Evolutionary conservation across 2,329 filamentous ascomycete species (phyloP), one percentile per base, ranked within the genome.

Genomic region (Curvularia sp.): DNA sequence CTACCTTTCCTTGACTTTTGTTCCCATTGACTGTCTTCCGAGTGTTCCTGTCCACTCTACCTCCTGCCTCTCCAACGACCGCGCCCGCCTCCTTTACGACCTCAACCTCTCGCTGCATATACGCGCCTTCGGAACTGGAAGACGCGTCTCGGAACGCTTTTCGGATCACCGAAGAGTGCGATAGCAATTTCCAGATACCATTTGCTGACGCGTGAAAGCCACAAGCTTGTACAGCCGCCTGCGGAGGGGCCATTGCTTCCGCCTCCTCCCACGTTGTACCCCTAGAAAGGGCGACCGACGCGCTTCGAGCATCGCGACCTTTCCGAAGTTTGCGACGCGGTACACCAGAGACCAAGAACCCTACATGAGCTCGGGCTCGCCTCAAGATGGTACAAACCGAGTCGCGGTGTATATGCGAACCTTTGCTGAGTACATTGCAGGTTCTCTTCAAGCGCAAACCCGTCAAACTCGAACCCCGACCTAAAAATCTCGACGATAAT

Each of bases 381-480:
- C 48, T 36, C 71, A 73, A 69, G 27, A 78, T 78, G 76, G 76
- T 77, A 70, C 21, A 45, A 39, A 46, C 58, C 59, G 67, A 59
- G 59, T 66, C 58, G 55, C 42, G 2, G 21, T 19, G 21, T 48
- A n/a, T 38, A 21, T 4, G 15, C 15, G 23, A 53, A 15, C 8
- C 8, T 30, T 21, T 10, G 30, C 69, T 77, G 53, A 77, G 57
- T 49, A 53, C 34, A 9, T 23, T 52, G 49, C 74, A 98, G 94
- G 94, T 99, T 69, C 85, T 97, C 65, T 97, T 91, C 80, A 98
- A 98, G 82, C 88, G 95, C 72, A 98, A 98, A 80, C 93, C 93
- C 56, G 93, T 98, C 74, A 88, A 91, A 80, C 90, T 92, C 75
- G 82, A 93, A 66, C 85, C 90, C 49, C 83, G 84, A 47, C 89